Conservation (phyloP, 495 filamentous ascomycete genomes). For the Penicillium silybi region DNA sequence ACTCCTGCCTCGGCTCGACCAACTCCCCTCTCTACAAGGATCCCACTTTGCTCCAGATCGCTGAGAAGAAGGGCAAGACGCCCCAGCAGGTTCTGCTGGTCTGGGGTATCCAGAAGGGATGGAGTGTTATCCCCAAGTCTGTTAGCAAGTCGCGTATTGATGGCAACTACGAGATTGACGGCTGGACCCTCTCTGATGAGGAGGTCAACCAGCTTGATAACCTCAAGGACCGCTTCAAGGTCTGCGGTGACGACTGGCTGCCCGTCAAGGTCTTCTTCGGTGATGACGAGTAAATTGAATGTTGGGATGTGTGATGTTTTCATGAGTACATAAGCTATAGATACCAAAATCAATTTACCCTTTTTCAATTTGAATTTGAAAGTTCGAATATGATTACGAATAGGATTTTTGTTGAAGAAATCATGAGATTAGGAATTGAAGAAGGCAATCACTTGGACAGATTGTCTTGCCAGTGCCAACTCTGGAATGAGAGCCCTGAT, state of each 20-base stretch:
- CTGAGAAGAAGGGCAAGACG: slow-evolving; percentile 63
- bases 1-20: slow-evolving; percentile 64
- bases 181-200: slow-evolving; percentile 60
- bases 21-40: slow-evolving; percentile 55
- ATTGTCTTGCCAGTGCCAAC: too few species aligned
- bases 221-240: slow-evolving; percentile 68
- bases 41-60: slow-evolving; percentile 54
- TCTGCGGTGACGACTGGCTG: slow-evolving; percentile 66
- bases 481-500: too few species aligned
- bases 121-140: slow-evolving; percentile 70
- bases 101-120: slow-evolving; percentile 69
- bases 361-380: not conserved
- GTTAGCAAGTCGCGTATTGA: slow-evolving; percentile 60
- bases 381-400: too few species aligned
- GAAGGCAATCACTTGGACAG: too few species aligned
- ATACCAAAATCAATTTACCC: slow-evolving; percentile 17
- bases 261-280: slow-evolving; percentile 83
- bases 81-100: slow-evolving; percentile 62
- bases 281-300: slow-evolving; percentile 63
- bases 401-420: too few species aligned
- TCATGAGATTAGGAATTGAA: too few species aligned
- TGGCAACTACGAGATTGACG: slow-evolving; percentile 62
- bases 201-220: slow-evolving; percentile 60
- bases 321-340: slow-evolving; percentile 14
- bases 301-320: slow-evolving; percentile 4